Evolutionary conservation across 345 rosid genomes (phyloP), one percentile per base, ranked within the genome.

Genomic region (Eutrema yunnanense): DNA sequence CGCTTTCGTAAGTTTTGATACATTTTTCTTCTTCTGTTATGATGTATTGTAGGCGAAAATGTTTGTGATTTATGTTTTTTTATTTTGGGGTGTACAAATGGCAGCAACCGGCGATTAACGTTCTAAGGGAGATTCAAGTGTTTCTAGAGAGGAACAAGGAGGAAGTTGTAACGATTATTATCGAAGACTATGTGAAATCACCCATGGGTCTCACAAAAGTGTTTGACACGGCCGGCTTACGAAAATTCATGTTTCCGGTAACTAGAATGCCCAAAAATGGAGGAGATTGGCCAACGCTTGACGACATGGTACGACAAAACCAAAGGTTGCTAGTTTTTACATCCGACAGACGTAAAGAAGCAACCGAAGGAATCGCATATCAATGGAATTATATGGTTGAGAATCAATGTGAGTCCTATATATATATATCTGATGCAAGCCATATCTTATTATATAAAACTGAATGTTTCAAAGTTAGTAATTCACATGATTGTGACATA

Each of bases 241-340:
- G 77, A 26, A 83, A 85, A 53, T 92, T 81, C 72, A 83, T 89
- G 93, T 92, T 95, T 81, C 99, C 98, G 0, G 81, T 88, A 4
- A 78, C 94, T 40, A 77, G 83, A 62, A 92, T 95, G 99, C 98
- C 98, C 1, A 84, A 81, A 67, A 82, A 78, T 30, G 98, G 99
- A 11, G 84, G 69, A n/a, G 81, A 85, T 65, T 92, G 99, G 99
- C 97, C 98, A 29, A 84, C 67, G 5, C 87, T 95, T 59, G 88
- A 82, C 13, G 86, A 87, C 62, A 92, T 95, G 96, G 73, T 88
- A 46, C 71, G 62, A 36, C 75, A 80, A 77, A 92, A 88, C 74
- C 94, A 92, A 71, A 80, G 98, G n/a, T 72, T 95, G 60, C 72
- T 95, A 56, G 92, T 95, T 43, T 95, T 92, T 71, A 92, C 98